phyloP scores from a whole-genome alignment of 345 rosid genomes.

The Syzygium aromaticum region DNA sequence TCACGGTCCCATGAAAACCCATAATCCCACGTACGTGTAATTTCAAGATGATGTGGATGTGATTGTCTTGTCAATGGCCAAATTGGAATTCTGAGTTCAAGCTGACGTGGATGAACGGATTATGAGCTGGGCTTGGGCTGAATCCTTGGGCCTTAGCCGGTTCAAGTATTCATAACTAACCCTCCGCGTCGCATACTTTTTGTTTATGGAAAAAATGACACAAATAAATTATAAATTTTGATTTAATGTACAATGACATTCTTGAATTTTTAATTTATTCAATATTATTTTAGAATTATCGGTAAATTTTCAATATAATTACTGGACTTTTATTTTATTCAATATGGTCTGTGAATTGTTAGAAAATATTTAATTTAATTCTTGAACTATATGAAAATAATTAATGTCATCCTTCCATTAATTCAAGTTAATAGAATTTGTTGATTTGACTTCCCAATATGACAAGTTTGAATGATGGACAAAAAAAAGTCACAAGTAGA shows the following conservation, averaged over 20 bases:
- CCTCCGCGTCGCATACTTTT: not conserved
- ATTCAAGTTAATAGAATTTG: not conserved
- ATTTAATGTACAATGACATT: not conserved
- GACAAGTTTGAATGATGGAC: not conserved
- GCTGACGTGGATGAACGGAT: not conserved
- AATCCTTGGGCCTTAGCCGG: not conserved
- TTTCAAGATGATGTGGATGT: not conserved
- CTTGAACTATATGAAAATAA: too few species aligned
- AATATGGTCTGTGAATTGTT: too few species aligned
- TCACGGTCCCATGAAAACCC: not conserved
- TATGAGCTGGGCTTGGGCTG: not conserved
- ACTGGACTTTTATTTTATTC: too few species aligned
- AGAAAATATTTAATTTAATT: too few species aligned
- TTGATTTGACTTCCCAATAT: not conserved
- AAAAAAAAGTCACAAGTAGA: not conserved
- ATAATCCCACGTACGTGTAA: not conserved
- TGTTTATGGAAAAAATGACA: not conserved
- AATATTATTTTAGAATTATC: too few species aligned
- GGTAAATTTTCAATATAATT: too few species aligned
- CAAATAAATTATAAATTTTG: not conserved
- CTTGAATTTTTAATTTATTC: fast-evolving
- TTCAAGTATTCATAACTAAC: not conserved
- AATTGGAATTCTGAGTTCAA: not conserved
- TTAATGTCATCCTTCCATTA: fast-evolving
- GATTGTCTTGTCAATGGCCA: not conserved